Conservation (phyloP, 306 rosid species). For the Cercis canadensis region DNA sequence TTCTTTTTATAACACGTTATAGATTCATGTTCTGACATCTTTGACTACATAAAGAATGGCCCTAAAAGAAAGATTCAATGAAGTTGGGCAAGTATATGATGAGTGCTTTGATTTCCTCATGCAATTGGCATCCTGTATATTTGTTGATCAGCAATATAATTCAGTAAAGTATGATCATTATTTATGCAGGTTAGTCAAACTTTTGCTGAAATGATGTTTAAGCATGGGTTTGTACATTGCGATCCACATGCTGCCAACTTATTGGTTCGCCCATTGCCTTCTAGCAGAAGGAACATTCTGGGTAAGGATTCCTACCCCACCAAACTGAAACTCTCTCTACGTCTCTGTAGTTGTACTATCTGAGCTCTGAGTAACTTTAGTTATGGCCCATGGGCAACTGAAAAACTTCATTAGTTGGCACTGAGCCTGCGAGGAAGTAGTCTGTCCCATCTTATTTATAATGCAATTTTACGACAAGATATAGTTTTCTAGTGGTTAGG, state of each 20-base stretch:
- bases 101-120: constrained; percentile 17
- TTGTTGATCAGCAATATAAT: constrained; percentile 25
- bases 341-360: background rate
- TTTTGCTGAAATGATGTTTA: constrained; percentile 99
- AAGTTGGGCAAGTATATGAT: constrained; percentile 21
- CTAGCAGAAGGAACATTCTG: constrained; percentile 59
- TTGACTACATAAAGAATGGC: constrained; percentile 1
- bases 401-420: background rate
- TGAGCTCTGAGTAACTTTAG: background rate
- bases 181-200: constrained; percentile 80
- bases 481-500: background rate
- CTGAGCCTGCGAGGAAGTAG: background rate
- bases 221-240: constrained; percentile 98
- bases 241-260: constrained; percentile 97
- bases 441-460: background rate
- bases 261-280: constrained; percentile 86
- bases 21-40: constrained; percentile 7
- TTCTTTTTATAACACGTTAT: constrained; percentile 9
- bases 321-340: constrained; percentile 18
- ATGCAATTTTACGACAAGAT: constrained; percentile 1
- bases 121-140: background rate
- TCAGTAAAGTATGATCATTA: constrained; percentile 28
- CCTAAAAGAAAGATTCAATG: constrained; percentile 7
- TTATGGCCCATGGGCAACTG: background rate
- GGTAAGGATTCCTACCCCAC: constrained; percentile 55